Conservation (phyloP, 2,329 filamentous ascomycete genomes). For the Cercospora berteroae region DNA sequence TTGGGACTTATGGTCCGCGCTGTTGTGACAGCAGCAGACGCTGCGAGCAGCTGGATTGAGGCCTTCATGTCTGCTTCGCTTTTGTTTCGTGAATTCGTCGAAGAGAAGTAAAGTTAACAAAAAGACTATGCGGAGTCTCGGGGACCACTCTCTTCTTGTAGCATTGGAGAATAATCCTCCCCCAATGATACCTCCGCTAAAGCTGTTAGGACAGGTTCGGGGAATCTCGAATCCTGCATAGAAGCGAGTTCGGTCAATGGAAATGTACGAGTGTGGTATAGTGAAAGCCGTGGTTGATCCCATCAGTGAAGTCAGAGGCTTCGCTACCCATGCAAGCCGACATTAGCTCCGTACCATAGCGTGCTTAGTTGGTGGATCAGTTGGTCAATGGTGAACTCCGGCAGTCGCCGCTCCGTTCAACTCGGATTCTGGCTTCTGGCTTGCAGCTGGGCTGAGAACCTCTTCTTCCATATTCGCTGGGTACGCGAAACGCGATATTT, state of each 20-base stretch:
- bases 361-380: not conserved
- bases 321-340: constrained; percentile 1
- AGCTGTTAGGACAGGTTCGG: constrained; percentile 6
- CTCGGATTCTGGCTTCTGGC: not conserved
- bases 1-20: not conserved
- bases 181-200: not conserved
- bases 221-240: not conserved
- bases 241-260: not conserved
- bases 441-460: not conserved
- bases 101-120: not conserved
- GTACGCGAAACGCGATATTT: not conserved
- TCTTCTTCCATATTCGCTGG: not conserved
- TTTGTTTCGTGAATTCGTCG: not conserved
- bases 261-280: not conserved
- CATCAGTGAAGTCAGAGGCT: constrained; percentile 13
- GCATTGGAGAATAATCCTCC: not conserved
- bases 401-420: not conserved
- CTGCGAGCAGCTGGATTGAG: not conserved
- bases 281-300: not conserved
- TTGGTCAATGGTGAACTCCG: not conserved
- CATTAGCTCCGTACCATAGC: constrained; percentile 6
- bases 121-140: not conserved
- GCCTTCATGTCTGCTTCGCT: not conserved
- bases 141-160: constrained; percentile 3
- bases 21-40: not conserved